phyloP scores from a whole-genome alignment of 345 rosid genomes.

The Dimocarpus longan region DNA sequence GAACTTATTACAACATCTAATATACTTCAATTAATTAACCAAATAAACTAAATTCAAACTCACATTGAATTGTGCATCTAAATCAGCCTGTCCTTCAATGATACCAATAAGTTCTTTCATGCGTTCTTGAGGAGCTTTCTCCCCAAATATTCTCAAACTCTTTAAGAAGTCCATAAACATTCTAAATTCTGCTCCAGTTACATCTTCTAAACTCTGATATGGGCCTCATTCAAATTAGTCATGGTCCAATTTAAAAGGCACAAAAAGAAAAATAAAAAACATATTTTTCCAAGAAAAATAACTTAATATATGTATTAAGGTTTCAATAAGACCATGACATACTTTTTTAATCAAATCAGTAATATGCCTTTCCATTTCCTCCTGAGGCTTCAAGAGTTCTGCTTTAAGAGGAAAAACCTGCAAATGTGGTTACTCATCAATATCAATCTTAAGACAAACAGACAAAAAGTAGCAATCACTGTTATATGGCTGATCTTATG shows the following conservation, averaged over 20 bases:
- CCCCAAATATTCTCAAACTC: constrained; percentile 89
- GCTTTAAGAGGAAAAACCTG: constrained; percentile 90
- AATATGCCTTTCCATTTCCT: constrained; percentile 94
- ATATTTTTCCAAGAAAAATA: constrained; percentile 1
- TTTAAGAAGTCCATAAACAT: constrained; percentile 99
- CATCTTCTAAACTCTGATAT: constrained; percentile 88
- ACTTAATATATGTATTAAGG: constrained; percentile 1
- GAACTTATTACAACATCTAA: not conserved
- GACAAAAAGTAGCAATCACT: not conserved
- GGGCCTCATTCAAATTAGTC: constrained; percentile 21
- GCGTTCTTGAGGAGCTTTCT: constrained; percentile 88
- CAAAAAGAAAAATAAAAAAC: not conserved
- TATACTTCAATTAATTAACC: not conserved
- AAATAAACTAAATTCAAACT: constrained; percentile 25
- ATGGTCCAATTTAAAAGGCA: constrained; percentile 2
- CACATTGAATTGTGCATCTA: constrained; percentile 88
- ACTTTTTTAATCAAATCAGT: constrained; percentile 93
- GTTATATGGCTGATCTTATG: constrained; percentile 10
- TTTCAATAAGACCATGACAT: constrained; percentile 8
- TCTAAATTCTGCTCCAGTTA: constrained; percentile 93
- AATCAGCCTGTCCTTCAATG: constrained; percentile 95
- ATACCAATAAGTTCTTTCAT: constrained; percentile 90
- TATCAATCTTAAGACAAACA: constrained; percentile 10
- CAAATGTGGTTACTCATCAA: constrained; percentile 20
- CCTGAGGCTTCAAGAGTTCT: constrained; percentile 93